A percentile compares a stretch with the other conserved stretches of the same genome.
phyloP scores from a whole-genome alignment of 495 filamentous ascomycete genomes.

The Penicillium pulvis region DNA sequence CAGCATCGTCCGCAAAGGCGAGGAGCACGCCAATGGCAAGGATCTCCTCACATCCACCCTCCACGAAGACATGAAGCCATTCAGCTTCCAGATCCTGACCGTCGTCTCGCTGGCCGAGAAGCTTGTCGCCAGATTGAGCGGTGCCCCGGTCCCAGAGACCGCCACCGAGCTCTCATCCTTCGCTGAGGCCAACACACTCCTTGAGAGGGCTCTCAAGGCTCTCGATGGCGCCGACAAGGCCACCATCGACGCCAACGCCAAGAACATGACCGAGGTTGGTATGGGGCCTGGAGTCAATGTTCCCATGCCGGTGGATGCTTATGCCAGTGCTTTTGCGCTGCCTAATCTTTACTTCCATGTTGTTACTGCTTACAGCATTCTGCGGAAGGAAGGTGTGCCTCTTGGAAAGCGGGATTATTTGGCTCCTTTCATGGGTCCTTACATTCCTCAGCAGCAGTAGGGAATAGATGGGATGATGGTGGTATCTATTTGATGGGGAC shows the following conservation, averaged over 20 bases:
- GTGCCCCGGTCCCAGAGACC: conserved; percentile 22
- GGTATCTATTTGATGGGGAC: too few species aligned
- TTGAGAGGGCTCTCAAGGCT: conserved; percentile 40
- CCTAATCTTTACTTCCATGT: conserved; percentile 65
- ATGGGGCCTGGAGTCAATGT: conserved; percentile 21
- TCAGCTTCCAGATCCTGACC: conserved; percentile 49
- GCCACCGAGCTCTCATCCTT: conserved; percentile 42
- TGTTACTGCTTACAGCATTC: conserved; percentile 54
- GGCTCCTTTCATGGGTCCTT: conserved; percentile 25
- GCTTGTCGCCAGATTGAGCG: conserved; percentile 30
- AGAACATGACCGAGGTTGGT: conserved; percentile 31
- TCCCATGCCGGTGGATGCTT: conserved; percentile 24
- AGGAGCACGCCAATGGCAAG: conserved; percentile 4
- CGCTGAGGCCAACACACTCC: conserved; percentile 40
- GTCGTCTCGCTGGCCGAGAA: conserved; percentile 30
- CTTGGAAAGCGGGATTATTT: conserved; percentile 59
- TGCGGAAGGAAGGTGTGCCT: conserved; percentile 57
- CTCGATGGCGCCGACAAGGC: conserved; percentile 40
- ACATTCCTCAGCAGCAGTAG: conserved; percentile 4
- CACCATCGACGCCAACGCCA: conserved; percentile 35
- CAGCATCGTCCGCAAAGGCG: conserved; percentile 3
- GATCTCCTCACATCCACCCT: conserved; percentile 2
- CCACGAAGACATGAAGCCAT: conserved; percentile 48
- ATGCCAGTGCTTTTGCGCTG: conserved; percentile 40
- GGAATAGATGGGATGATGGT: too few species aligned